Percentiles rank a stretch among this genome's conserved stretches.
These are phyloP conservation scores for Cladosporium sp. DNA, from an alignment of 2,329 filamentous ascomycete genomes.

Conservation along the genomic window DNA sequence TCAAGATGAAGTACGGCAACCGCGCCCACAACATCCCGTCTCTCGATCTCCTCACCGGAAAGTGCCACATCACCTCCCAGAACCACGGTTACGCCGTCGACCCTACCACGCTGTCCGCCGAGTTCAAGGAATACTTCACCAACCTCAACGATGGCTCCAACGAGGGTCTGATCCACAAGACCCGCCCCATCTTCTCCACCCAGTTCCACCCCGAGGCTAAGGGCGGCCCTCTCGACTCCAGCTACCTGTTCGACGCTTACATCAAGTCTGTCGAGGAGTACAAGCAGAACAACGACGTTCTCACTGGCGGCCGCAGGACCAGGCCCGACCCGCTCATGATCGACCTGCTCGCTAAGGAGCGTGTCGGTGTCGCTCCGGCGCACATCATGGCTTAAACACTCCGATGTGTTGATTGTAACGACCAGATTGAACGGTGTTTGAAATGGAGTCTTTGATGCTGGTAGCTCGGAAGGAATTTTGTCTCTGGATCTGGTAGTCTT, in stretches of 20 bases:
- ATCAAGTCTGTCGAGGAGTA: slow-evolving; percentile 81
- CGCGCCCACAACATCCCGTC: slow-evolving; percentile 97
- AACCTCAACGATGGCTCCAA: slow-evolving; percentile 98
- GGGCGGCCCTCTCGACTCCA: slow-evolving; percentile 90
- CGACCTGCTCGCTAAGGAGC: slow-evolving; percentile 87
- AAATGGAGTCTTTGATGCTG: not conserved
- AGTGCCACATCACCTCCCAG: slow-evolving; percentile 97
- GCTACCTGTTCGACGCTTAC: slow-evolving; percentile 96
- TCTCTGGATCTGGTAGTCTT: not conserved
- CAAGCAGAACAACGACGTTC: slow-evolving; percentile 73
- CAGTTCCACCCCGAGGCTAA: slow-evolving; percentile 99
- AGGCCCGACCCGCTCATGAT: slow-evolving; percentile 81
- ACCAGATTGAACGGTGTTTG: slow-evolving; percentile 9
- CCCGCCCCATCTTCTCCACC: slow-evolving; percentile 92
- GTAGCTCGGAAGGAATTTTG: not conserved
- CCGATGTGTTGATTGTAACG: slow-evolving; percentile 1
- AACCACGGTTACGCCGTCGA: slow-evolving; percentile 98
- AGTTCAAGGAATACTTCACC: slow-evolving; percentile 98
- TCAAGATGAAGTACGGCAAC: slow-evolving; percentile 99
- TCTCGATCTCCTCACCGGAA: slow-evolving; percentile 86
- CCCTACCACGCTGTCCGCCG: slow-evolving; percentile 67
- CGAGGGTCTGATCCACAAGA: slow-evolving; percentile 94
- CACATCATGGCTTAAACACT: not conserved
- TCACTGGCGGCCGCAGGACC: slow-evolving; percentile 69
- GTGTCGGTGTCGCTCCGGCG: slow-evolving; percentile 67